Evolutionary conservation across 1,284 basidiomycete genomes (phyloP).

Genomic region (Cystobasidium slooffiae): DNA sequence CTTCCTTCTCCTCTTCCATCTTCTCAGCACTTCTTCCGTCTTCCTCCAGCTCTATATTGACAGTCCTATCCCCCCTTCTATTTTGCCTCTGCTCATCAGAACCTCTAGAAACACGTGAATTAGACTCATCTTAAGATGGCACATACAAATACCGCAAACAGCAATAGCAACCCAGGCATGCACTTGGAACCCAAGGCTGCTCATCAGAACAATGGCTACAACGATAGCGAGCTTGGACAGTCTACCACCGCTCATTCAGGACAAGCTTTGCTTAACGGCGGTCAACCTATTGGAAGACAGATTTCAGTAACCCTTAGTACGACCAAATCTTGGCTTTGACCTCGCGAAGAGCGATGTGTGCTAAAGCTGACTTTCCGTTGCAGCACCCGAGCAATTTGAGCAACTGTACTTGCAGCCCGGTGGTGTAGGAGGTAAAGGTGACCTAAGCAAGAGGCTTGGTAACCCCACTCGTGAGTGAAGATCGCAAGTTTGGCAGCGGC

Average conservation of each 20-base stretch:
- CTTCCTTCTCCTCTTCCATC: not conserved
- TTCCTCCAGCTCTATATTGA: not conserved
- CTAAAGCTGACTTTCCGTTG: constrained; percentile 1
- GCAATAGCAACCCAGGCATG: constrained; percentile 20
- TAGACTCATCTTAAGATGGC: not conserved
- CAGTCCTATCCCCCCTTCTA: too few relatives aligned
- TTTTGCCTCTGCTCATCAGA: too few relatives aligned
- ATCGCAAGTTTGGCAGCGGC: constrained; percentile 27
- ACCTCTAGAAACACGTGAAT: constrained; percentile 3
- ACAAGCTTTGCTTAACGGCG: constrained; percentile 22
- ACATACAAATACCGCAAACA: constrained; percentile 13
- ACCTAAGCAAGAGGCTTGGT: constrained; percentile 49
- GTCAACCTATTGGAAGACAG: constrained; percentile 42
- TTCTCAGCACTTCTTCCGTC: not conserved
- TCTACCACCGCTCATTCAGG: constrained; percentile 2
- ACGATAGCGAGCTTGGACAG: constrained; percentile 37
- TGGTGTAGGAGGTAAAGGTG: constrained; percentile 50
- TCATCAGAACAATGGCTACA: constrained; percentile 10
- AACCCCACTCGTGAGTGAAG: constrained; percentile 50
- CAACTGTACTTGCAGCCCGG: constrained; percentile 51
- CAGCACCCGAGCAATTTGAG: constrained; percentile 48
- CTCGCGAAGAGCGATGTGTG: not conserved
- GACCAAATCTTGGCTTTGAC: not conserved
- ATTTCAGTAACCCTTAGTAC: constrained; percentile 43
- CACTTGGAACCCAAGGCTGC: constrained; percentile 33